Base-by-base conservation (phyloP, 2,329 filamentous ascomycete genomes). In the Fusarium domesticum region DNA sequence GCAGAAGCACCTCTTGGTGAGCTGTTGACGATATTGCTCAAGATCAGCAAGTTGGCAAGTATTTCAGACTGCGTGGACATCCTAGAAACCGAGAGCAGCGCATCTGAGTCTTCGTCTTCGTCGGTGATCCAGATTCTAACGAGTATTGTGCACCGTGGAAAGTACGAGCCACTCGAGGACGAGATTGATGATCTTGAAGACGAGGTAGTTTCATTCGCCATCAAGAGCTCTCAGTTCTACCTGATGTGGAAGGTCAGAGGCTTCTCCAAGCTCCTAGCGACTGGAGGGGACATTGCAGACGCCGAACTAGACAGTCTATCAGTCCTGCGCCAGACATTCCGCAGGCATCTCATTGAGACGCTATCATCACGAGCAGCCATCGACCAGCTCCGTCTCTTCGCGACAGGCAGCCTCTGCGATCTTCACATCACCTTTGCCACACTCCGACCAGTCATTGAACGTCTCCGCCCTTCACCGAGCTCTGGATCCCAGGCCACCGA, bases 241-340 rank as follows among this genome's bases (percentile, higher is more conserved):
- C 95, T 96, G 63, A 89, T 95, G 82, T 98, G 93, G 93, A 92
- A 93, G 63, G 78, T 86, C 17, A 79, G 81, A 41, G 73, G 76
- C 40, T 60, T 89, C 48, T 72, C 75, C 50, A 71, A 75, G 42
- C 66, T 77, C 14, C 65, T 88, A 28, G 69, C 74, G 14, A 73
- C 75, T 18, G 76, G 81, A 34, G 74, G 72, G 4, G 76, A 70
- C 40, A 66, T 89, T 42, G 60, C 80, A 1, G 73, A 80, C 38
- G 66, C 71, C 6, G 77, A 82, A 6, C 70, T 90, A 20, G 80
- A 86, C 54, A 67, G 77, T 17, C 70, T 85, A n/a, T 74, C 76
- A 6, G 59, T 73, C 6, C 65, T 78, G 50, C 77, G 79, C 41
- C 75, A 76, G 43, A 69, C 72, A 1, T 84, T 85, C 61, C 72